Evolutionary conservation across 2,329 filamentous ascomycete species (phyloP), one percentile per base, ranked within the genome.

Genomic region (Fusarium temperatum): DNA sequence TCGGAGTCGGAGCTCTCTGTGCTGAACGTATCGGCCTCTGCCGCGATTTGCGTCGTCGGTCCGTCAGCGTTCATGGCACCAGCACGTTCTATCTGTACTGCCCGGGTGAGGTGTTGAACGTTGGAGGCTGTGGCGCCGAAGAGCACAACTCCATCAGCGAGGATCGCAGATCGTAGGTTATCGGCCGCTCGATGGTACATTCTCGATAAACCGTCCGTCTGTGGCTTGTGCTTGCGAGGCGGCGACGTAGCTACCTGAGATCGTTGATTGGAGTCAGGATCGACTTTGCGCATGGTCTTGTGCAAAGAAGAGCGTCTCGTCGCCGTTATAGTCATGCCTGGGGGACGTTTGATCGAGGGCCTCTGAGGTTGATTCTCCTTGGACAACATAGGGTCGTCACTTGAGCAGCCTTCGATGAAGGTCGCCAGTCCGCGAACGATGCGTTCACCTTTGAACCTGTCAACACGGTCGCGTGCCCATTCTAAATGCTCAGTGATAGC

Each of bases 401-500:
- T 65, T 5, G 83, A 85, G 63, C 83, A 86, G 10, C 86, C 86
- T 65, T 89, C 87, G 12, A 89, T 86, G 61, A 89, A 90, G 24
- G 84, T 82, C 6, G 86, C 87, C 17, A 91, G 80, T 1, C 88
- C 88, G 22, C 86, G 84, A 45, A 86, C 87, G 81, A 87, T 90
- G 75, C 84, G 86, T 70, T 85, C 89, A 45, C 84, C 87, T 73
- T 84, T 85, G 75, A 83, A 86, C 73, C 86, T 87, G 73, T 86
- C 88, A 63, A 84, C 87, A 60, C 82, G 86, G 69, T 83, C 85
- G 71, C 85, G 84, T 50, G 83, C 88, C 83, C 84, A 87, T 80
- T 90, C 89, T 14, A 93, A 79, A 65, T 92, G 90, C 42, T 90
- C 86, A 82, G 90, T 89, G 9, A 90, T 84, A 8, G 89, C 87